A percentile compares a stretch with the other conserved stretches of the same genome.
Conservation (phyloP, 257 asterid species). For the Plantago ovata region DNA sequence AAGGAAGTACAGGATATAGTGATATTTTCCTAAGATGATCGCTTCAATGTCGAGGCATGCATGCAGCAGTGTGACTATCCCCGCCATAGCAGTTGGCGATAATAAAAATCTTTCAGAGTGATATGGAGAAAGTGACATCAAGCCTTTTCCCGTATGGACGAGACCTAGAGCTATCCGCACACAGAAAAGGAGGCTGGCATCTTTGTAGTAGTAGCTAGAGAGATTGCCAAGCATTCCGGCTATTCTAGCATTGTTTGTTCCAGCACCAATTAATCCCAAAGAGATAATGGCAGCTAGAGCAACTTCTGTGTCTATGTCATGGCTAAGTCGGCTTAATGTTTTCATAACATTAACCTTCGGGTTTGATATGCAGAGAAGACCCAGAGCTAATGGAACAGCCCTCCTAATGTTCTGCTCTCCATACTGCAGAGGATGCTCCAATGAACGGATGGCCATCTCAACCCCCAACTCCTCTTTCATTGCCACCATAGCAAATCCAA, state of each 20-base stretch:
- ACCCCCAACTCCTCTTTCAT: constrained; percentile 95
- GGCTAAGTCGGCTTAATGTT: constrained; percentile 98
- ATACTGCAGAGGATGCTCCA: constrained; percentile 92
- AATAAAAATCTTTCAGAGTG: constrained; percentile 71
- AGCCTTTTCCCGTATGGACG: constrained; percentile 81
- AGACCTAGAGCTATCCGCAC: constrained; percentile 89
- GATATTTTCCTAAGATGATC: constrained; percentile 76
- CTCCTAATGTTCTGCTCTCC: constrained; percentile 89
- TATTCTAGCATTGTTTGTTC: constrained; percentile 93
- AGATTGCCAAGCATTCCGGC: constrained; percentile 94
- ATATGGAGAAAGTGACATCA: constrained; percentile 77
- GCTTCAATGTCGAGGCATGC: constrained; percentile 89
- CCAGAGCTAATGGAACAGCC: constrained; percentile 93
- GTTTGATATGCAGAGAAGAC: constrained; percentile 91
- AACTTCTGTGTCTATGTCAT: constrained; percentile 93
- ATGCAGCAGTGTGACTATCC: constrained; percentile 61
- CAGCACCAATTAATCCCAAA: constrained; percentile 89
- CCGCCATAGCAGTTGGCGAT: constrained; percentile 83
- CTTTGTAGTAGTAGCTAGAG: constrained; percentile 87
- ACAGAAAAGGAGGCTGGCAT: constrained; percentile 85
- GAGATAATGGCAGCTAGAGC: constrained; percentile 92
- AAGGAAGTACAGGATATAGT: constrained; percentile 75
- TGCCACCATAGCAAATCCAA: constrained; percentile 97
- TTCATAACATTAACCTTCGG: constrained; percentile 99
- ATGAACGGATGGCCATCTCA: constrained; percentile 95